Conservation (phyloP, 148 eudicot genomes). For the Suaeda aralocaspica region DNA sequence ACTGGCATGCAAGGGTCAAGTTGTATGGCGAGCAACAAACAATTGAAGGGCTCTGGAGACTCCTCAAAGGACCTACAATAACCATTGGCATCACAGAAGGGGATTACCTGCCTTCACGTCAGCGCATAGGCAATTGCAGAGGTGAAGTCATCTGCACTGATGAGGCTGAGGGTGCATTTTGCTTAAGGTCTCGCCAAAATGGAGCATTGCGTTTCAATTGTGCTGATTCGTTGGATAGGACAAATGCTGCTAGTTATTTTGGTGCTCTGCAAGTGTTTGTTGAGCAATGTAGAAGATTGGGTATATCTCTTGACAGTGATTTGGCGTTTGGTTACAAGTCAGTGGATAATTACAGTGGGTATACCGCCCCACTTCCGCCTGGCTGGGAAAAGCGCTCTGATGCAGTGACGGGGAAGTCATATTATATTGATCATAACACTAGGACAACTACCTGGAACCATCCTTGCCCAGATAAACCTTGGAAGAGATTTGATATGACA, state of each 20-base stretch:
- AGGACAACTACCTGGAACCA: slow-evolving; percentile 98
- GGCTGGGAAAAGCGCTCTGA: slow-evolving; percentile 99
- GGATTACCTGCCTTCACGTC: slow-evolving; percentile 84
- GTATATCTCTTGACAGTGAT: slow-evolving; percentile 97
- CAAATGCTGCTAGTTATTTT: slow-evolving; percentile 97
- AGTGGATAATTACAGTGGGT: slow-evolving; percentile 59
- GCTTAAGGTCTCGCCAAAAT: slow-evolving; percentile 88
- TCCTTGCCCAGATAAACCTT: slow-evolving; percentile 99
- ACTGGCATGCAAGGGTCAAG: slow-evolving; percentile 94
- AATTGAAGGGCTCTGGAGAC: slow-evolving; percentile 93
- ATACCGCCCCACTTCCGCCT: slow-evolving; percentile 95
- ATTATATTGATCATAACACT: slow-evolving; percentile 94
- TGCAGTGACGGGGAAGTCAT: slow-evolving; percentile 90
- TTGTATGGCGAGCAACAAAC: slow-evolving; percentile 85
- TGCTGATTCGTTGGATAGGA: slow-evolving; percentile 96
- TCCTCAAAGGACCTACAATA: slow-evolving; percentile 81
- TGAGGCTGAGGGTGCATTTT: slow-evolving; percentile 77
- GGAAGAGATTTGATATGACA: slow-evolving; percentile 98
- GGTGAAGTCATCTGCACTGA: slow-evolving; percentile 75
- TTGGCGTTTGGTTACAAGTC: slow-evolving; percentile 62
- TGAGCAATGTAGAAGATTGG: slow-evolving; percentile 92
- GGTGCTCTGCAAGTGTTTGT: slow-evolving; percentile 90
- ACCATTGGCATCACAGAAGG: slow-evolving; percentile 87
- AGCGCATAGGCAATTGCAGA: slow-evolving; percentile 69
- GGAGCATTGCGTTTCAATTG: slow-evolving; percentile 95